Percentiles rank a stretch among this genome's conserved stretches.
Conservation (phyloP, 2,329 filamentous ascomycete species). For the Neodidymelliopsis sp. region DNA sequence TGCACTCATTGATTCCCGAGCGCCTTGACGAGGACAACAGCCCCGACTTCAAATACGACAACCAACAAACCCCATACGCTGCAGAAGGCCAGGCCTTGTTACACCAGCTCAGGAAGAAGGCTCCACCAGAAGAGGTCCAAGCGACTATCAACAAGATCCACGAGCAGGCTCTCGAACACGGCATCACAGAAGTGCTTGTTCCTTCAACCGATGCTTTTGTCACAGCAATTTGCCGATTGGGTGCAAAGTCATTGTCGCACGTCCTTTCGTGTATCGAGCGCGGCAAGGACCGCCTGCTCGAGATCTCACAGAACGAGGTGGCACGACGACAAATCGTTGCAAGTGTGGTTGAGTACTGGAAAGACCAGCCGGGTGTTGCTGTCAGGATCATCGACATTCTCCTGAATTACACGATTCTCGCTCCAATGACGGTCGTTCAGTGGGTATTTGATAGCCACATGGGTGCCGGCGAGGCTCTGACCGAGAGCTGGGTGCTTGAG, state of each 20-base stretch:
- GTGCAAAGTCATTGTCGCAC: conserved; percentile 94
- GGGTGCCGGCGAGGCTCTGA: conserved; percentile 71
- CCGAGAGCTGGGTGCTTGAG: conserved; percentile 82
- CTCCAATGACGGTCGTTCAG: conserved; percentile 82
- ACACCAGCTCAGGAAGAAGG: conserved; percentile 81
- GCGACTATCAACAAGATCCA: conserved; percentile 82
- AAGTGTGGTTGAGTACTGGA: conserved; percentile 92
- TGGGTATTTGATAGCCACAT: conserved; percentile 81
- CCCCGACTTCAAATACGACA: conserved; percentile 89
- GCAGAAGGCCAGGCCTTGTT: conserved; percentile 85
- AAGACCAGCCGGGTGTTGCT: conserved; percentile 87
- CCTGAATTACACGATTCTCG: conserved; percentile 95
- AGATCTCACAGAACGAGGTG: conserved; percentile 74
- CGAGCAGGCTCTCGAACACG: conserved; percentile 73
- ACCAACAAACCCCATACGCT: conserved; percentile 81
- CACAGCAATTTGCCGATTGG: conserved; percentile 90
- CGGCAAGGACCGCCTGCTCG: conserved; percentile 85
- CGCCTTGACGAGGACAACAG: conserved; percentile 95
- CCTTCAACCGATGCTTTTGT: conserved; percentile 93
- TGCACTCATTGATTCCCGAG: conserved; percentile 79
- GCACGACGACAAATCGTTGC: conserved; percentile 88
- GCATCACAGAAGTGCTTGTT: conserved; percentile 76
- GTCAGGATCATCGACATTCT: conserved; percentile 95
- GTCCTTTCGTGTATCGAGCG: conserved; percentile 95
- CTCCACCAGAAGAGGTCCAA: conserved; percentile 85